Evolutionary conservation across 2,329 filamentous ascomycete species (phyloP).

Genomic region (Alternaria alternata): DNA sequence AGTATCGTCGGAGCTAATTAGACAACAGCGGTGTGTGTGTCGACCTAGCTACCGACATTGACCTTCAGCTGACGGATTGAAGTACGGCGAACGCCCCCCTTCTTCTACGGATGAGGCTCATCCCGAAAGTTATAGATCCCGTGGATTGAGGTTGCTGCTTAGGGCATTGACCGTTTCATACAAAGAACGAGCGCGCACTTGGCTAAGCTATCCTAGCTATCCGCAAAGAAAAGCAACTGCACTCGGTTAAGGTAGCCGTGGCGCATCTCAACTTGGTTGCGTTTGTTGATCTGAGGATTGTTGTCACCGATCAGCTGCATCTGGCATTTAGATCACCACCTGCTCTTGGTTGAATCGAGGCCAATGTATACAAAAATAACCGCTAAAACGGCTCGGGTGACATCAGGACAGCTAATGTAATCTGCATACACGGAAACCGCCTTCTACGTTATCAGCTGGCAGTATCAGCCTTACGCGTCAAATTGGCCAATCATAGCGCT

Average conservation of each 20-base stretch:
- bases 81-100: neutral
- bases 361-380: neutral
- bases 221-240: neutral
- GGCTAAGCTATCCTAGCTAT: neutral
- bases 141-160: neutral
- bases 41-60: neutral
- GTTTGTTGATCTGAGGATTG: neutral
- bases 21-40: neutral
- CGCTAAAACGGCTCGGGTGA: neutral
- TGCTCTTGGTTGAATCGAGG: neutral
- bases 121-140: neutral
- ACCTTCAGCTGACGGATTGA: neutral
- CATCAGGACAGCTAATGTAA: neutral
- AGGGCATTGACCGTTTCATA: neutral
- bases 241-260: neutral
- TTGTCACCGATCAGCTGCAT: neutral
- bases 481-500: neutral
- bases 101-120: neutral
- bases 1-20: neutral
- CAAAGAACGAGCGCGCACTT: neutral
- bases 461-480: neutral
- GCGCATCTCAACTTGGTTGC: neutral
- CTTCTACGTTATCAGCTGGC: neutral
- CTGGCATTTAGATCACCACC: neutral
- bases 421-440: neutral